Percentiles rank a stretch among this genome's conserved stretches.
phyloP scores from a whole-genome alignment of 192 early-diverging fungal species.

The Kappamyces sp. region DNA sequence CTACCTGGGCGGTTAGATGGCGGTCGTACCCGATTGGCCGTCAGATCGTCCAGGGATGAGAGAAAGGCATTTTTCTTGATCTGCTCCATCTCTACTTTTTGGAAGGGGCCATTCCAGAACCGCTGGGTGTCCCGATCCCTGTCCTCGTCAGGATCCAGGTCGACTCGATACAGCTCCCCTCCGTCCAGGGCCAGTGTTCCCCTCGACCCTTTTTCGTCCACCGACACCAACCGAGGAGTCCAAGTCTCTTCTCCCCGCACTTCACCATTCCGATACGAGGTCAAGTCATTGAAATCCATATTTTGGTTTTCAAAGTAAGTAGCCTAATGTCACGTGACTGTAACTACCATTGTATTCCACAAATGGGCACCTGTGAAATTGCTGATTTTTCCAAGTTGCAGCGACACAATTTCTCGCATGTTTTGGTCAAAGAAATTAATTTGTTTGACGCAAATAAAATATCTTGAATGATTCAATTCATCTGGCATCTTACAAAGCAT shows the following conservation, averaged over 20 bases:
- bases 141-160: slow-evolving; percentile 28
- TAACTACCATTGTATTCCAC: slow-evolving; percentile 79
- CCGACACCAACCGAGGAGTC: slow-evolving; percentile 72
- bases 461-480: no score
- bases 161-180: slow-evolving; percentile 10
- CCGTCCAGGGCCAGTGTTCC: neutral
- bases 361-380: slow-evolving; percentile 88
- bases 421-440: slow-evolving; percentile 14
- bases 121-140: neutral
- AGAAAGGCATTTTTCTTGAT: neutral
- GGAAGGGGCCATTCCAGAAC: slow-evolving; percentile 4
- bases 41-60: neutral
- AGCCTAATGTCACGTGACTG: neutral
- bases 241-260: slow-evolving; percentile 59
- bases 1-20: slow-evolving; percentile 13
- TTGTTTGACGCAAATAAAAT: neutral
- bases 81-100: slow-evolving; percentile 6
- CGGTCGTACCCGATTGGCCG: no score
- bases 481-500: no score
- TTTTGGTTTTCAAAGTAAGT: neutral
- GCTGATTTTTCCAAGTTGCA: slow-evolving; percentile 82
- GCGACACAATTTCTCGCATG: slow-evolving; percentile 71
- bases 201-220: slow-evolving; percentile 67
- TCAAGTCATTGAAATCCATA: slow-evolving; percentile 16
- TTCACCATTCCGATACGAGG: slow-evolving; percentile 17